Percentiles rank a stretch among this genome's conserved stretches.
These are phyloP conservation scores for Camillea tinctor DNA, from an alignment of 2,329 filamentous ascomycete species.

Conservation along the genomic window DNA sequence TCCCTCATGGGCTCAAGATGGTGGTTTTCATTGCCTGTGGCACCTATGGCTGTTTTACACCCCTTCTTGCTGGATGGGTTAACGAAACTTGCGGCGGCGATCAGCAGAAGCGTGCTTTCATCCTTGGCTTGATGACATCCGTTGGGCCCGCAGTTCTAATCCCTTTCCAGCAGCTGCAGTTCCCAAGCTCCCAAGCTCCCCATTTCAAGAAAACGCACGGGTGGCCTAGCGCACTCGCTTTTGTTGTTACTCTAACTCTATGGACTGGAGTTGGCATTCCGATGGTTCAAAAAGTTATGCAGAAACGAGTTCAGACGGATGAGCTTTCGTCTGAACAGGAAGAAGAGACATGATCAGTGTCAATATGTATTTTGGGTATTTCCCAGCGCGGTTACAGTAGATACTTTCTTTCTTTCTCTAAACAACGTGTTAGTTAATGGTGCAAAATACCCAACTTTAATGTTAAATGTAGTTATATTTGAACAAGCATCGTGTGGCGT, in stretches of 20 bases:
- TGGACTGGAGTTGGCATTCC: conserved; percentile 15
- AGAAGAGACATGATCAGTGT: neutral
- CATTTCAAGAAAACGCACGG: conserved; percentile 36
- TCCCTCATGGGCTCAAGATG: conserved; percentile 38
- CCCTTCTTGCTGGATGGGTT: conserved; percentile 40
- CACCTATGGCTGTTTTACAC: conserved; percentile 42
- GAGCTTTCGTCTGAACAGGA: conserved; percentile 4
- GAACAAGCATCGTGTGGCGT: neutral
- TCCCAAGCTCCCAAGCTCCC: conserved; percentile 37
- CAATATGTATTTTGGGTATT: neutral
- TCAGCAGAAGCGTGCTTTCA: conserved; percentile 42
- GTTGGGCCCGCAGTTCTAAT: conserved; percentile 38
- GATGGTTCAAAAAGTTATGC: conserved; percentile 19
- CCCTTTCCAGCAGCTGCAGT: conserved; percentile 39
- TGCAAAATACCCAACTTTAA: neutral
- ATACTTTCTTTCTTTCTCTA: neutral
- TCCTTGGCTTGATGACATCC: conserved; percentile 39
- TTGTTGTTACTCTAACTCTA: conserved; percentile 12
- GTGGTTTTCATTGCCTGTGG: conserved; percentile 39
- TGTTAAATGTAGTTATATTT: neutral
- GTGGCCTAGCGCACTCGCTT: conserved; percentile 25
- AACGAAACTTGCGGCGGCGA: conserved; percentile 42
- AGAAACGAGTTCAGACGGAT: conserved; percentile 5
- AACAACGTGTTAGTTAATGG: neutral
- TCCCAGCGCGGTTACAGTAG: neutral